Evolutionary conservation across 108 stramenopile genomes (phyloP).

Genomic region (Cyclotella kingstonii): DNA sequence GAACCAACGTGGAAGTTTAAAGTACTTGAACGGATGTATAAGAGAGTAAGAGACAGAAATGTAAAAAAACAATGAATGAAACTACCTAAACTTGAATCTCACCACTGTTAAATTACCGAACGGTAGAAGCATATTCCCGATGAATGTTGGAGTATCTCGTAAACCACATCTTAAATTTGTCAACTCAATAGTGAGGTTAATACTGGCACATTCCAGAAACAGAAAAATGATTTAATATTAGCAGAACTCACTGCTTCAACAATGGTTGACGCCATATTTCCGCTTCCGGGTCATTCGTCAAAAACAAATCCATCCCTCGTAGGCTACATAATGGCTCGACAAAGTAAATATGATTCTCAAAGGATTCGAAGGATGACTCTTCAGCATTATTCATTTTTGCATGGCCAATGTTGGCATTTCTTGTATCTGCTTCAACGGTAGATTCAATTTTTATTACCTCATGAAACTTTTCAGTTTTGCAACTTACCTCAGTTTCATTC

Average conservation of each 20-base stretch:
- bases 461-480: neutral
- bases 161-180: slow-evolving; percentile 44
- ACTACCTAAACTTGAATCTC: neutral
- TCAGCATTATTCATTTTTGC: slow-evolving; percentile 12
- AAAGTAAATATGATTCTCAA: slow-evolving; percentile 9
- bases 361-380: slow-evolving; percentile 7
- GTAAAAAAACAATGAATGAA: neutral
- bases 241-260: slow-evolving; percentile 35
- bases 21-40: slow-evolving; percentile 21
- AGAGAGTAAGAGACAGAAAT: neutral
- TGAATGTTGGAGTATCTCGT: slow-evolving; percentile 47
- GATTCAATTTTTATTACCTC: neutral
- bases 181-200: neutral
- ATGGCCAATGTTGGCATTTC: slow-evolving; percentile 5
- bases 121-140: slow-evolving; percentile 53
- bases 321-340: slow-evolving; percentile 46
- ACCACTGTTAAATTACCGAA: slow-evolving; percentile 54
- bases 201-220: neutral
- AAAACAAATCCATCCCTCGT: slow-evolving; percentile 65
- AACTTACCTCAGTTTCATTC: neutral
- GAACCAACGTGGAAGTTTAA: slow-evolving; percentile 58
- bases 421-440: neutral
- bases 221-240: neutral
- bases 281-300: slow-evolving; percentile 44
- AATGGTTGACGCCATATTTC: slow-evolving; percentile 47